A percentile compares a stretch with the other conserved stretches of the same genome.
Conservation (phyloP, 768 basidiomycete genomes). For the Pseudohyphozyma bogoriensis region DNA sequence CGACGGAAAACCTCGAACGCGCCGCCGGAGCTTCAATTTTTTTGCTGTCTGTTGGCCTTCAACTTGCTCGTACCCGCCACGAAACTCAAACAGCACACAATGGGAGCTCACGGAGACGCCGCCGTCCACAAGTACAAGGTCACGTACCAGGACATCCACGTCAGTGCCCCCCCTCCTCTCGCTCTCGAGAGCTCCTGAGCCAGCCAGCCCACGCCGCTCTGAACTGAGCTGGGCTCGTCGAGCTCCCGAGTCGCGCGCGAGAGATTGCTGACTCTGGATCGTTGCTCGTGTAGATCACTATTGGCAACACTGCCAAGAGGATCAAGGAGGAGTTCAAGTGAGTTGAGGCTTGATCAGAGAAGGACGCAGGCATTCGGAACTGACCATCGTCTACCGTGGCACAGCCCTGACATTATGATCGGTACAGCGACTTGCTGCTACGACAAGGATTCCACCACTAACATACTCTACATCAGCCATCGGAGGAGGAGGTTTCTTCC, state of each 20-base stretch:
- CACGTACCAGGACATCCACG: slow-evolving; percentile 26
- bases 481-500: slow-evolving; percentile 28
- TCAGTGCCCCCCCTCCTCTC: not conserved
- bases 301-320: slow-evolving; percentile 37
- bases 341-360: not conserved
- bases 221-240: not conserved
- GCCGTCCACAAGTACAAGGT: slow-evolving; percentile 16
- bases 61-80: too few species aligned
- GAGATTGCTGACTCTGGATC: not conserved
- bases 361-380: not conserved
- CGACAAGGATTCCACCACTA: not conserved
- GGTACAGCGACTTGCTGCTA: too few species aligned
- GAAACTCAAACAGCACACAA: too few species aligned
- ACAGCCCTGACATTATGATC: slow-evolving; percentile 5
- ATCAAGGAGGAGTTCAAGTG: slow-evolving; percentile 57
- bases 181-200: not conserved
- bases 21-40: too few species aligned
- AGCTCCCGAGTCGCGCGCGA: too few species aligned
- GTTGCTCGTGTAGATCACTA: slow-evolving; percentile 4
- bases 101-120: too few species aligned
- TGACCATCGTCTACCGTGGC: not conserved
- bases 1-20: too few species aligned
- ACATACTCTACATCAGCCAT: slow-evolving; percentile 4
- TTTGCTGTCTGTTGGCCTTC: too few species aligned
- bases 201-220: not conserved